These are phyloP conservation scores for Carex scoparia DNA, from an alignment of 176 grass and related monocot species.

Conservation along the genomic window DNA sequence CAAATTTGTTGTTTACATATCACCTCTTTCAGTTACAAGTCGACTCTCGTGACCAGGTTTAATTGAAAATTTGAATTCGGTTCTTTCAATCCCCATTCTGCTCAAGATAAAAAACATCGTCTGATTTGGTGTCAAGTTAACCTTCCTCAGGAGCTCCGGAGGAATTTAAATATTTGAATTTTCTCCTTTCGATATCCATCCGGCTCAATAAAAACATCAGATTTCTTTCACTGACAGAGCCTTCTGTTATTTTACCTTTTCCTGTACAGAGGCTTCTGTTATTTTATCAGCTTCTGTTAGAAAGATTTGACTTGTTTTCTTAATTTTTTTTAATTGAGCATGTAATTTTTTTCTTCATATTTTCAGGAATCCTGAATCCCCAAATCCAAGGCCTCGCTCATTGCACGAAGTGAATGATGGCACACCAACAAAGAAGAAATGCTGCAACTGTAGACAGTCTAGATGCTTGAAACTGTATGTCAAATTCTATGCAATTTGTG, in stretches of 20 bases:
- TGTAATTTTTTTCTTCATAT: slow-evolving; percentile 17
- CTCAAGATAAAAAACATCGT: background rate
- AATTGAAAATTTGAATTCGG: background rate
- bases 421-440: slow-evolving; percentile 81
- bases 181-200: background rate
- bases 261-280: background rate
- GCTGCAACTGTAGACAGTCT: slow-evolving; percentile 92
- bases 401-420: slow-evolving; percentile 63
- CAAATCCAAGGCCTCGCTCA: slow-evolving; percentile 38
- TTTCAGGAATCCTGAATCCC: slow-evolving; percentile 77
- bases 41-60: background rate
- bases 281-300: background rate
- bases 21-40: background rate
- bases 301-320: background rate
- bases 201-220: background rate
- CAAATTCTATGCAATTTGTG: background rate
- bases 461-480: slow-evolving; percentile 96
- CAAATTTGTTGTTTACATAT: background rate
- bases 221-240: background rate
- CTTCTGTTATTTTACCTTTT: background rate
- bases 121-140: background rate
- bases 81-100: background rate
- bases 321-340: background rate
- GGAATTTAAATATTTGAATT: slow-evolving; percentile 12
- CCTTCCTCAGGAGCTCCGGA: background rate